Conservation (phyloP, 805 yeast species). For the Spathaspora gorwiae region DNA sequence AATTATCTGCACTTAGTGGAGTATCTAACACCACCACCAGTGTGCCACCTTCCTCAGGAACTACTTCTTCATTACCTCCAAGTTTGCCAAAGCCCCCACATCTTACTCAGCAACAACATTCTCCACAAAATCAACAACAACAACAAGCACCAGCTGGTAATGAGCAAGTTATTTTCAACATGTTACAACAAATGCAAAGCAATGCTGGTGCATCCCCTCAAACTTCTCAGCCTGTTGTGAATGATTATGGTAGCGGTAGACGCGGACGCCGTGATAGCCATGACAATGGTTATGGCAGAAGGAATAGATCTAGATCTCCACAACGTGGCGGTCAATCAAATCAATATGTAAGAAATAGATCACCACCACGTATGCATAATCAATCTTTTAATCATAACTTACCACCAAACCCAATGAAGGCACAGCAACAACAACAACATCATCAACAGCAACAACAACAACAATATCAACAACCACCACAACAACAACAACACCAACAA, state of each 20-base stretch:
- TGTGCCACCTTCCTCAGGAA: conserved; percentile 10
- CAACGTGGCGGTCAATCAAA: conserved; percentile 13
- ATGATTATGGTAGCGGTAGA: conserved; percentile 5
- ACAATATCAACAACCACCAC: conserved; percentile 2
- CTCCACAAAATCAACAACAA: conserved; percentile 7
- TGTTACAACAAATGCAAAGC: conserved; percentile 51
- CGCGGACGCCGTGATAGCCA: conserved; percentile 3
- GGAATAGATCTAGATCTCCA: conserved; percentile 56
- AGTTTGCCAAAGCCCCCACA: background rate
- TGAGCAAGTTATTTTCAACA: conserved; percentile 42
- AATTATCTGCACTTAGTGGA: conserved; percentile 33
- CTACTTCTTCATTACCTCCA: conserved; percentile 11
- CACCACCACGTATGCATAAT: conserved; percentile 19
- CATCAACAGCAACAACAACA: conserved; percentile 3
- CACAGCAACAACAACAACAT: conserved; percentile 6
- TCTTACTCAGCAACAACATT: conserved; percentile 9
- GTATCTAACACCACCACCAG: background rate
- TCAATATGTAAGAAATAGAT: conserved; percentile 20
- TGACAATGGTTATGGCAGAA: conserved; percentile 38
- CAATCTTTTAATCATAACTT: background rate
- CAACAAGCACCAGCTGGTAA: conserved; percentile 16
- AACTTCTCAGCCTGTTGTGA: background rate
- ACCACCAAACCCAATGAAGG: background rate
- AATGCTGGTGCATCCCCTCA: conserved; percentile 13
- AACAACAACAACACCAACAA: conserved; percentile 3